Conservation (phyloP, 495 filamentous ascomycete genomes). For the Xylaria scruposa region DNA sequence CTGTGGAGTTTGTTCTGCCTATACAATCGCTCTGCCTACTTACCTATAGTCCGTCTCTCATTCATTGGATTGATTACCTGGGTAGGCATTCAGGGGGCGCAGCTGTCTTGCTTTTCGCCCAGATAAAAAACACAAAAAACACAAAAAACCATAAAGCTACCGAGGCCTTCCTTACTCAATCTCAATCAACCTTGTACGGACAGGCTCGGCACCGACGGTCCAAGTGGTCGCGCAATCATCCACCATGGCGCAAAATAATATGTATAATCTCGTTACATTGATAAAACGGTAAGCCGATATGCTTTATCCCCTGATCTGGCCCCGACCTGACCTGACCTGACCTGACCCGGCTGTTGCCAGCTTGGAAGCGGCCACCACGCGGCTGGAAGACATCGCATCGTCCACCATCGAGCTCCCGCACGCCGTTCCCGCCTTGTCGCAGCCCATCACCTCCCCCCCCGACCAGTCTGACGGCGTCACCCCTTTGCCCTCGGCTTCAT, state of each 20-base stretch:
- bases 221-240: slow-evolving; percentile 12
- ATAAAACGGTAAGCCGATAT: slow-evolving; percentile 84
- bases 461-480: slow-evolving; percentile 37
- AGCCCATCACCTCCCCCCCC: slow-evolving; percentile 44
- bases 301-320: background rate
- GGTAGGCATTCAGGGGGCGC: slow-evolving; percentile 9
- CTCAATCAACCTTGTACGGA: background rate
- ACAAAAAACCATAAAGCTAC: background rate
- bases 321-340: slow-evolving; percentile 27
- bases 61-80: background rate
- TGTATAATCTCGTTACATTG: slow-evolving; percentile 95
- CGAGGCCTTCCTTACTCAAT: background rate
- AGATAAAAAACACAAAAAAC: background rate
- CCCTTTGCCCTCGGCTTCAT: slow-evolving; percentile 37
- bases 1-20: background rate
- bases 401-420: slow-evolving; percentile 66
- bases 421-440: slow-evolving; percentile 47
- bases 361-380: slow-evolving; percentile 95
- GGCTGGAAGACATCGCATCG: slow-evolving; percentile 93
- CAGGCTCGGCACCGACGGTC: slow-evolving; percentile 1
- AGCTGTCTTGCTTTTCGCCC: background rate
- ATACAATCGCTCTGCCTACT: background rate
- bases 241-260: slow-evolving; percentile 67
- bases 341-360: slow-evolving; percentile 55
- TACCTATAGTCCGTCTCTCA: background rate